These are phyloP conservation scores for Aspergillaceae sp. DNA, from an alignment of 2,329 filamentous ascomycete species.

Conservation along the genomic window DNA sequence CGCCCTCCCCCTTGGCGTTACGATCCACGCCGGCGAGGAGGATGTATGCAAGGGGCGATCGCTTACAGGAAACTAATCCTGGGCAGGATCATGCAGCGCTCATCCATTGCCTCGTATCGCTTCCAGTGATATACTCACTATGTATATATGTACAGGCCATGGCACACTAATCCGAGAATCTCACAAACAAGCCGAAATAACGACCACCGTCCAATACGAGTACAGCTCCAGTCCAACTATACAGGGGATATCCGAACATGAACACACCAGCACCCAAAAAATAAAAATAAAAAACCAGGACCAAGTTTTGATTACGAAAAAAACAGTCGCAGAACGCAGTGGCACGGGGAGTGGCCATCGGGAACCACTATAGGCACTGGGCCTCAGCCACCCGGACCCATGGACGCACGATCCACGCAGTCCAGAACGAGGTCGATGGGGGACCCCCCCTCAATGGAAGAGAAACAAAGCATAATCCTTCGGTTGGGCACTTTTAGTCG, in stretches of 20 bases:
- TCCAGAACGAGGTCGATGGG: conserved; percentile 1
- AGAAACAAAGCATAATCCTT: background rate
- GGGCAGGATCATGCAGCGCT: too few species aligned
- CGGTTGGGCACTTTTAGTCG: conserved; percentile 48
- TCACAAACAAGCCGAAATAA: conserved; percentile 1
- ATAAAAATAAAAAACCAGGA: too few species aligned
- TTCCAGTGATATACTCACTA: too few species aligned
- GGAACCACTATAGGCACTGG: background rate
- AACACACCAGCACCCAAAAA: background rate
- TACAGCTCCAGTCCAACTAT: background rate
- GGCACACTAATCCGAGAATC: too few species aligned
- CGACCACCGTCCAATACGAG: background rate
- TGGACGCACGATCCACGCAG: background rate
- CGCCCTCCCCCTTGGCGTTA: too few species aligned
- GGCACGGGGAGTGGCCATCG: too few species aligned
- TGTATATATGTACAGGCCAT: too few species aligned
- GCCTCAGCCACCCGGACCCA: background rate
- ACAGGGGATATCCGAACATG: conserved; percentile 1
- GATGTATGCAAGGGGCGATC: too few species aligned
- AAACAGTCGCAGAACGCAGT: background rate
- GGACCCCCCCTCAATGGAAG: conserved; percentile 1
- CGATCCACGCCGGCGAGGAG: too few species aligned
- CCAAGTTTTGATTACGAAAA: too few species aligned
- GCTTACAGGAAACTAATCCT: too few species aligned
- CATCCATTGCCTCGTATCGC: too few species aligned